Conservation (phyloP, 2,329 filamentous ascomycete genomes). For the Epichloe gansuensis region DNA sequence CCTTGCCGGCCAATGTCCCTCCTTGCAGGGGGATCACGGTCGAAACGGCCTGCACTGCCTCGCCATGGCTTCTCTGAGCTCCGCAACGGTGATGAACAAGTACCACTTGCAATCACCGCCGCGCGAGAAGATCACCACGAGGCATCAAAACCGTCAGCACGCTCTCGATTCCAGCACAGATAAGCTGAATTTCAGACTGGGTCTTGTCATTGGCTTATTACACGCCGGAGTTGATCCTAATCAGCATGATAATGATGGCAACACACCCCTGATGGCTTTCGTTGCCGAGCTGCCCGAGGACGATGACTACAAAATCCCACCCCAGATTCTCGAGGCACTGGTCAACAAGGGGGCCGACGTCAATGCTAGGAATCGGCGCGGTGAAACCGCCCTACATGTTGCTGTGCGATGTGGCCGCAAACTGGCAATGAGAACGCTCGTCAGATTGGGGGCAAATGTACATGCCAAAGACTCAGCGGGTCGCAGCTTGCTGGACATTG, state of each 20-base stretch:
- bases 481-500: slow-evolving; percentile 31
- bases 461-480: slow-evolving; percentile 32
- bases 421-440: slow-evolving; percentile 34
- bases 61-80: slow-evolving; percentile 37
- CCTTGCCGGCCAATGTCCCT: slow-evolving; percentile 9
- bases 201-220: slow-evolving; percentile 20
- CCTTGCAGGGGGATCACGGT: slow-evolving; percentile 25
- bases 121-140: slow-evolving; percentile 5
- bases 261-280: slow-evolving; percentile 44
- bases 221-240: slow-evolving; percentile 32
- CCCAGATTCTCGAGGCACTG: slow-evolving; percentile 31
- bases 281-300: slow-evolving; percentile 36
- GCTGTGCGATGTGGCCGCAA: slow-evolving; percentile 41
- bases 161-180: slow-evolving; percentile 22
- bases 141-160: slow-evolving; percentile 12
- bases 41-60: slow-evolving; percentile 46
- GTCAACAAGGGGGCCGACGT: slow-evolving; percentile 30
- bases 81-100: slow-evolving; percentile 24
- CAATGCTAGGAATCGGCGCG: slow-evolving; percentile 37
- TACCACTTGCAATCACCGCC: slow-evolving; percentile 11
- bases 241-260: slow-evolving; percentile 37
- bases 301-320: slow-evolving; percentile 34
- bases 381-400: slow-evolving; percentile 42
- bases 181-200: slow-evolving; percentile 16
- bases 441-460: slow-evolving; percentile 34